These are phyloP conservation scores for Scedosporium boydii DNA, from an alignment of 2,329 filamentous ascomycete species.

Conservation along the genomic window DNA sequence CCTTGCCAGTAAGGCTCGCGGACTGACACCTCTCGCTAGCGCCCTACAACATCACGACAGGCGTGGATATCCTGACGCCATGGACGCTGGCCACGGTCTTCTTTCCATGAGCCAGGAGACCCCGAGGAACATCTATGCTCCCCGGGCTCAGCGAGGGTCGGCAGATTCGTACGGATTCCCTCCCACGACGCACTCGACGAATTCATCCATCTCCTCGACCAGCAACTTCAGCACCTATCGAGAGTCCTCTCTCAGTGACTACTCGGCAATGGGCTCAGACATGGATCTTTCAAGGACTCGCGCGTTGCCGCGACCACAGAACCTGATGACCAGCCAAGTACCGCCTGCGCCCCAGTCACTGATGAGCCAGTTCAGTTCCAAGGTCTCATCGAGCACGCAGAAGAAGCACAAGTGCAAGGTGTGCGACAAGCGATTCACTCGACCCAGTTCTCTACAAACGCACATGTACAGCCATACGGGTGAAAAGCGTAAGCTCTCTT, in stretches of 20 bases:
- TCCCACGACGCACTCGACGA: constrained; percentile 69
- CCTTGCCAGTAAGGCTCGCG: neutral
- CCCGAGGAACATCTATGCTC: constrained; percentile 79
- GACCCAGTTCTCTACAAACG: constrained; percentile 87
- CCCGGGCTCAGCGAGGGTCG: constrained; percentile 57
- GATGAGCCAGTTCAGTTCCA: constrained; percentile 98
- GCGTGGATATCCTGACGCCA: constrained; percentile 73
- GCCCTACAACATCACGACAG: constrained; percentile 44
- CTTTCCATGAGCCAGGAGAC: constrained; percentile 93
- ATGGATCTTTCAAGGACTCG: constrained; percentile 72
- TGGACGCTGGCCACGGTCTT: constrained; percentile 92
- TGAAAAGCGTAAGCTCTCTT: constrained; percentile 74
- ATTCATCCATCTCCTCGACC: constrained; percentile 81
- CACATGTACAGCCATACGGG: constrained; percentile 99
- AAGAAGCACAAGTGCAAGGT: constrained; percentile 99
- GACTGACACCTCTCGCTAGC: constrained; percentile 29
- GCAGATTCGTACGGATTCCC: constrained; percentile 89
- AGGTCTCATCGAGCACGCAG: constrained; percentile 87
- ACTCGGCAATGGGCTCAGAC: constrained; percentile 81
- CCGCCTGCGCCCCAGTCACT: constrained; percentile 88
- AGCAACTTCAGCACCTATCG: constrained; percentile 79
- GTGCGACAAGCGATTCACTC: constrained; percentile 94
- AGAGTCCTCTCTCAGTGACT: constrained; percentile 81
- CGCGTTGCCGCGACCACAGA: constrained; percentile 72
- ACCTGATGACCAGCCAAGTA: constrained; percentile 47